Evolutionary conservation across 192 early-diverging fungal species (phyloP).

Genomic region (Coemansia sp.): DNA sequence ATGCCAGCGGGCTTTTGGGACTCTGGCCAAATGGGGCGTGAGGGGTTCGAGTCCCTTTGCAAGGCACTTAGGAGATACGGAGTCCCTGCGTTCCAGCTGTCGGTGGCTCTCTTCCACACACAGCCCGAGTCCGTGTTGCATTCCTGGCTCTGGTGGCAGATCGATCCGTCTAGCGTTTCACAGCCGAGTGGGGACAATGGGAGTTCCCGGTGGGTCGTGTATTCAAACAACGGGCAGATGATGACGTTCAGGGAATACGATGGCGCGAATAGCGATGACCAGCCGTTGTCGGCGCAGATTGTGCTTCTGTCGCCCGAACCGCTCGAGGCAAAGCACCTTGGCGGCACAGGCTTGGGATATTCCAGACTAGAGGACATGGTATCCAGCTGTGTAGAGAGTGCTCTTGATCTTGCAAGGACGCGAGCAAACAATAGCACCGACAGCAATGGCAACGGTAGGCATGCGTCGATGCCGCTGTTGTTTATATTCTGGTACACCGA

Average conservation of each 20-base stretch:
- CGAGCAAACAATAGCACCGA: neutral
- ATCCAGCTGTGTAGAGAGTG: conserved; percentile 5
- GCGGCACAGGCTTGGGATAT: neutral
- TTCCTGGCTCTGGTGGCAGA: conserved; percentile 56
- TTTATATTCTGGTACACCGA: conserved; percentile 46
- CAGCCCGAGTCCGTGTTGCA: conserved; percentile 25
- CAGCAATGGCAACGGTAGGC: neutral
- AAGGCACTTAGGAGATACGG: conserved; percentile 24
- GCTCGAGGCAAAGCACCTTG: neutral
- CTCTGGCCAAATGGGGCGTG: conserved; percentile 41
- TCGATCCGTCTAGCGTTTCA: conserved; percentile 31
- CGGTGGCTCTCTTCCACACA: conserved; percentile 19
- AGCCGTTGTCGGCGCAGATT: conserved; percentile 13
- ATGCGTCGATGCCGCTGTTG: conserved; percentile 12
- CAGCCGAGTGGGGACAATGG: neutral
- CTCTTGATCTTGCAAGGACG: conserved; percentile 11
- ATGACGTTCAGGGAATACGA: conserved; percentile 23
- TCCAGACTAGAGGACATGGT: conserved; percentile 1
- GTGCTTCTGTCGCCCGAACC: conserved; percentile 31
- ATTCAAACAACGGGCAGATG: conserved; percentile 7
- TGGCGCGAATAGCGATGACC: neutral
- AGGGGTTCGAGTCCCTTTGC: conserved; percentile 25
- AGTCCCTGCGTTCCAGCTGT: conserved; percentile 13
- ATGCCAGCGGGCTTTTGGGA: conserved; percentile 44
- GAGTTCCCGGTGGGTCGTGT: neutral